Percentiles rank a stretch among this genome's conserved stretches.
Evolutionary conservation across 2,329 filamentous ascomycete genomes (phyloP).

Genomic region (Domatiomyces catenatus): DNA sequence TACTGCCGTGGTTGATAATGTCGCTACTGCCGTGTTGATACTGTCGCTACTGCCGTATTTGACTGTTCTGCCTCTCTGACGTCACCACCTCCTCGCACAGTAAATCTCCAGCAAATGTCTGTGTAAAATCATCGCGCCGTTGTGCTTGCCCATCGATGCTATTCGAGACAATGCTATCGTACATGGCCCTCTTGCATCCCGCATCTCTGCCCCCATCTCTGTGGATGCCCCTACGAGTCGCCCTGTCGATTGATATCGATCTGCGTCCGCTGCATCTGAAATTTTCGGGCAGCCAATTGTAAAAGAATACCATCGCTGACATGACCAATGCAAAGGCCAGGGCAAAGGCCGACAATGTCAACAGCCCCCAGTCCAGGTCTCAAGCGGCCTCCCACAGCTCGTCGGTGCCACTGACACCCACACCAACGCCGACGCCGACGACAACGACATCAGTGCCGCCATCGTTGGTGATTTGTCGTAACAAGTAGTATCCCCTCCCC

Average conservation of each 20-base stretch:
- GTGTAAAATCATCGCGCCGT: too few relatives aligned
- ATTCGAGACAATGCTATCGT: too few relatives aligned
- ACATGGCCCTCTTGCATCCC: too few relatives aligned
- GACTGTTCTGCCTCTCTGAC: too few relatives aligned
- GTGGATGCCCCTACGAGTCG: not conserved
- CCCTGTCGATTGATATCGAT: not conserved
- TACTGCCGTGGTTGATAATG: too few relatives aligned
- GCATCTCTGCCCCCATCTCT: too few relatives aligned
- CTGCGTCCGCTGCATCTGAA: not conserved
- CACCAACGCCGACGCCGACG: not conserved
- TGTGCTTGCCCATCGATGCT: too few relatives aligned
- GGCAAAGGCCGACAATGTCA: not conserved
- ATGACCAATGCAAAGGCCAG: not conserved
- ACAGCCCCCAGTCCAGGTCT: not conserved
- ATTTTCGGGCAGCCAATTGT: not conserved
- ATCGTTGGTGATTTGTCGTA: slow-evolving; percentile 47
- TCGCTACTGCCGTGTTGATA: too few relatives aligned
- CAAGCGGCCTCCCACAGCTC: not conserved
- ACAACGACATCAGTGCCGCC: slow-evolving; percentile 24
- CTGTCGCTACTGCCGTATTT: too few relatives aligned
- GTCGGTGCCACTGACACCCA: too few relatives aligned
- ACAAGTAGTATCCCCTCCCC: slow-evolving; percentile 39
- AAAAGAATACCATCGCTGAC: not conserved
- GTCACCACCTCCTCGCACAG: too few relatives aligned
- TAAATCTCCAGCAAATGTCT: too few relatives aligned